Evolutionary conservation across 2,329 filamentous ascomycete genomes (phyloP), one percentile per base, ranked within the genome.

Genomic region (Lachnellula hyalina): DNA sequence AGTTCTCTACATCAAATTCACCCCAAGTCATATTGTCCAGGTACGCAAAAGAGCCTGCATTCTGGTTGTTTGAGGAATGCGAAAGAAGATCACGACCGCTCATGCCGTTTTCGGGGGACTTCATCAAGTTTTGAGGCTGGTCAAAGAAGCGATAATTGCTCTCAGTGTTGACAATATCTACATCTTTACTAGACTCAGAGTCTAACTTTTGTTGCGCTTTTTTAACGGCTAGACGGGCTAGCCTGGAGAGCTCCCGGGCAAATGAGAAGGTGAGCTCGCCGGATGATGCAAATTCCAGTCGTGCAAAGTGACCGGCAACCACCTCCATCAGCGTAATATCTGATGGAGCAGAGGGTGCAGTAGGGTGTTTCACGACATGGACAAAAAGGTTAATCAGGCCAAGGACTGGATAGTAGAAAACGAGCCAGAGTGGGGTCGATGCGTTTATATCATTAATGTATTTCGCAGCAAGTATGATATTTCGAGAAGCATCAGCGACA

Each of bases 351-450:
- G 58, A 42, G 0, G 52, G 9, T 2, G 28, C n/a, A 6, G 15
- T 19, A 1, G 60, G 58, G 17, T 47, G 50, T 34, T 56, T 60
- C 14, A 62, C 34, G n/a, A 62, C 40, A n/a, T 54, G 51, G 6
- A 62, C 38, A 23, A 62, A 62, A 9, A 62, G 41, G 21, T 62
- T 58, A 11, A 60, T 58, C 19, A 58, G 17, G 2, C 55, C 58
- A 2, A 60, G 35, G 3, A 62, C 12, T 5, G 60, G 58, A 28
- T 52, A 58, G 49, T 56, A 56, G 36, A 62, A 58, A 4, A 47
- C 54, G 1, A 61, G 25, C 55, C 59, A 53, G 2, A 47, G 36
- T 40, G 36, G 36, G 6, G 36, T n/a, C n/a, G 36, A 15, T 15
- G 36, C 36, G 8, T 40, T 1, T 40, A 40, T 32, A 32, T 32